Evolutionary conservation across 2,329 filamentous ascomycete species (phyloP).

Genomic region (Botrytis galanthina): DNA sequence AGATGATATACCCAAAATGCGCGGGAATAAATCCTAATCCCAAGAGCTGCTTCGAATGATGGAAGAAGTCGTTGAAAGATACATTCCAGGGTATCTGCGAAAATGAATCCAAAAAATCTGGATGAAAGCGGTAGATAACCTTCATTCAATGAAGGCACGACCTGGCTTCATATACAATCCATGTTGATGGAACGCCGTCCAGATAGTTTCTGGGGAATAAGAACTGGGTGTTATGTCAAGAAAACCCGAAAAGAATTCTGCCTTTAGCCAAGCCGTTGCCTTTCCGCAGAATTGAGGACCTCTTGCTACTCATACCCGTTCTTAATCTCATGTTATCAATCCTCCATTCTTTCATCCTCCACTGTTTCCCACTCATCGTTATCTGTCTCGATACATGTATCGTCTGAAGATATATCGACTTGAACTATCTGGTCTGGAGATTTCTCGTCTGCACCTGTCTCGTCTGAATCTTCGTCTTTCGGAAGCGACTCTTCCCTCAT

Average conservation of each 20-base stretch:
- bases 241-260: neutral
- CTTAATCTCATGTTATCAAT: neutral
- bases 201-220: neutral
- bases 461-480: neutral
- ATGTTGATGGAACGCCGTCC: neutral
- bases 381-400: too few species aligned
- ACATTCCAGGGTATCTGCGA: neutral
- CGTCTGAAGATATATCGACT: too few species aligned
- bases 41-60: neutral
- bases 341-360: neutral
- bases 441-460: too few species aligned
- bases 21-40: neutral
- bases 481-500: neutral
- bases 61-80: neutral
- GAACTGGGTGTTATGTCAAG: neutral
- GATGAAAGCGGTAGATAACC: neutral
- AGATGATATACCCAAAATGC: neutral
- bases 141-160: neutral
- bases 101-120: neutral
- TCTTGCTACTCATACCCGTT: neutral
- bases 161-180: neutral
- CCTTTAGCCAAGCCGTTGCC: neutral
- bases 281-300: neutral
- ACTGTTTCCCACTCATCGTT: too few species aligned
- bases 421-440: too few species aligned